Evolutionary conservation across 768 basidiomycete genomes (phyloP), one percentile per base, ranked within the genome.

Genomic region (Russula griseocarnosa): DNA sequence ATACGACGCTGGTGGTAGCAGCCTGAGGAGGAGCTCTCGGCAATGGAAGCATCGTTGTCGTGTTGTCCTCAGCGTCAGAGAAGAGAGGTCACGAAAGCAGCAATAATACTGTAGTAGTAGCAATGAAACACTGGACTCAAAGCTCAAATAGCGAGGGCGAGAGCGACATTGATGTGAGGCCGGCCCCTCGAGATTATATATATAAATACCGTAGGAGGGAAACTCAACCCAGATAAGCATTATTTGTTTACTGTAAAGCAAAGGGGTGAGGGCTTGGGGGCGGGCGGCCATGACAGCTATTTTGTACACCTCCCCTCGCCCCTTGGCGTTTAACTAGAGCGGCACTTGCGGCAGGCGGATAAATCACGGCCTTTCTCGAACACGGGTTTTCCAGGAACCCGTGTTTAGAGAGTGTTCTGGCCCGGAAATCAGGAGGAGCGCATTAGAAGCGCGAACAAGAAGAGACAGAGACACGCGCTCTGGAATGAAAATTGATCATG

Each of bases 271-370:
- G 28, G n/a, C 28, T 36, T 46, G 46, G 65, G 6, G 30, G 26
- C 24, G 65, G 20, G 44, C 30, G 52, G 60, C 62, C 53, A 60
- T n/a, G n/a, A n/a, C 62, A 54, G 58, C 55, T 54, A 54, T 63
- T 63, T 58, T 52, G 50, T 53, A 57, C 20, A 16, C 16, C 20
- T 50, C 44, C 16, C 44, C 16, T 36, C 42, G 8, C 59, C 55
- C 34, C 22, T 55, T 50, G 52, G 40, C 49, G 44, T 46, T 47
- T 53, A 50, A 36, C 53, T 28, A 11, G 51, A 7, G 55, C 30
- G 30, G 30, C 61, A 58, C 8, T n/a, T n/a, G n/a, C n/a, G n/a
- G n/a, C n/a, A n/a, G n/a, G 36, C 66, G 66, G 66, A 65, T 36
- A 55, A 66, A 64, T 56, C 62, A 32, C 62, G 62, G 66, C 38